These are phyloP conservation scores for Ceratocystis albifundus DNA, from an alignment of 2,329 filamentous ascomycete species.

Conservation along the genomic window DNA sequence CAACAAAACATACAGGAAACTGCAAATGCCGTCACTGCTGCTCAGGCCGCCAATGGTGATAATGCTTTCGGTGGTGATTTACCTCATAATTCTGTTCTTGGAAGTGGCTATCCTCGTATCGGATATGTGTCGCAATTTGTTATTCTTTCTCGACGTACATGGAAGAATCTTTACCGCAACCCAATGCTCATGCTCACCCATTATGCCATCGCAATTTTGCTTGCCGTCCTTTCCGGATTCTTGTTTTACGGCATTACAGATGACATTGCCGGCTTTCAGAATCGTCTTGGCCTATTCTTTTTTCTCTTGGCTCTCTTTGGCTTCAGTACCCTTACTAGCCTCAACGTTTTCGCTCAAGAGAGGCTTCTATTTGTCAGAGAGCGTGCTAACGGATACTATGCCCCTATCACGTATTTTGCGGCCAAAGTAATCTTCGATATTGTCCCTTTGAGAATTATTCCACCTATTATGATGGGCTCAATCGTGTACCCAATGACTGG, in stretches of 20 bases:
- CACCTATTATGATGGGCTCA: constrained; percentile 85
- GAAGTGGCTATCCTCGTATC: constrained; percentile 72
- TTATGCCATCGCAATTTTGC: constrained; percentile 89
- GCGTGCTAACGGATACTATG: constrained; percentile 92
- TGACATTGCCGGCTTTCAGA: constrained; percentile 95
- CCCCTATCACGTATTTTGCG: constrained; percentile 83
- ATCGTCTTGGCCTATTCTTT: constrained; percentile 92
- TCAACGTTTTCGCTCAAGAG: constrained; percentile 88
- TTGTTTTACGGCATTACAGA: constrained; percentile 94
- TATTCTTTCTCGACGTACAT: constrained; percentile 82
- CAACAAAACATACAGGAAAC: constrained; percentile 67
- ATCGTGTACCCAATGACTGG: constrained; percentile 99
- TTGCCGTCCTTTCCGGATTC: constrained; percentile 88
- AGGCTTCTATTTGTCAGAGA: constrained; percentile 84
- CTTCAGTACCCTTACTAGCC: constrained; percentile 86
- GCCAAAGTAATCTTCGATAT: constrained; percentile 99
- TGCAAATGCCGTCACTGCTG: constrained; percentile 50
- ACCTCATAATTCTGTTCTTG: constrained; percentile 42
- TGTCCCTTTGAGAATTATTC: constrained; percentile 82
- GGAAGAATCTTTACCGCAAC: constrained; percentile 95
- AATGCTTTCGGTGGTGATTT: constrained; percentile 36
- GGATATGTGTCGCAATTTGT: constrained; percentile 71
- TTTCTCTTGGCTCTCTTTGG: constrained; percentile 92
- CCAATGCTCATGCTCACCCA: constrained; percentile 97
- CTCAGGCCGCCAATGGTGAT: constrained; percentile 55